A percentile compares a stretch with the other conserved stretches of the same genome.
These are phyloP conservation scores for Umbellularia californica DNA, from an alignment of 164 flowering plant genomes.

Conservation along the genomic window DNA sequence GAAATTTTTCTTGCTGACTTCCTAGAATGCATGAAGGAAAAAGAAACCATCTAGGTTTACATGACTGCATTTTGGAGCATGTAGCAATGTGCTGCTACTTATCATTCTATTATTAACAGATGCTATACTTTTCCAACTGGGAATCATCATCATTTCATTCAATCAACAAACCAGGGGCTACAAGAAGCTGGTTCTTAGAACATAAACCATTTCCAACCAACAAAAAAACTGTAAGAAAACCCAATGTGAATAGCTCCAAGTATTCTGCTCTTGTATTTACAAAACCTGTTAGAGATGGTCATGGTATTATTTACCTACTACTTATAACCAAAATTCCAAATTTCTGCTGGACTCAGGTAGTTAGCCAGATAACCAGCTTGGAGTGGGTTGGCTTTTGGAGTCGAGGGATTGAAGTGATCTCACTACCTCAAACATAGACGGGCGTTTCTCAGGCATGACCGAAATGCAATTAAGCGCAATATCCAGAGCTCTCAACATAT, in stretches of 20 bases:
- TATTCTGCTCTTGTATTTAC: constrained; percentile 5
- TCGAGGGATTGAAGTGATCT: constrained; percentile 51
- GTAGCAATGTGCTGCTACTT: too few species aligned
- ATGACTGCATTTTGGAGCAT: too few species aligned
- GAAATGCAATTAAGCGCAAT: constrained; percentile 71
- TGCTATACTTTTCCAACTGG: background rate
- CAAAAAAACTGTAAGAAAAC: background rate
- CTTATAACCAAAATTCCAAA: too few species aligned
- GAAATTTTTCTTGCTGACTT: too few species aligned
- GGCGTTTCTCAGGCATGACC: constrained; percentile 70
- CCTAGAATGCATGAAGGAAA: too few species aligned
- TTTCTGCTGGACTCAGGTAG: constrained; percentile 2
- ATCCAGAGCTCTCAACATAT: constrained; percentile 60
- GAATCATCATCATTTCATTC: background rate
- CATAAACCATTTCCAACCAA: background rate
- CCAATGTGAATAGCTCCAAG: background rate
- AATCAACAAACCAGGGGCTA: background rate
- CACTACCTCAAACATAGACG: constrained; percentile 58
- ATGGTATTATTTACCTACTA: too few species aligned
- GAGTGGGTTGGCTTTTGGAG: constrained; percentile 8
- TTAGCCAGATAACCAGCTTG: constrained; percentile 5
- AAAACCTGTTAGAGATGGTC: background rate
- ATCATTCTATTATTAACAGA: background rate
- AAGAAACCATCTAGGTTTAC: too few species aligned
- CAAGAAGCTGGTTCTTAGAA: background rate